Conservation (phyloP, 108 stramenopile genomes). For the Hondaea fermentalgiana region DNA sequence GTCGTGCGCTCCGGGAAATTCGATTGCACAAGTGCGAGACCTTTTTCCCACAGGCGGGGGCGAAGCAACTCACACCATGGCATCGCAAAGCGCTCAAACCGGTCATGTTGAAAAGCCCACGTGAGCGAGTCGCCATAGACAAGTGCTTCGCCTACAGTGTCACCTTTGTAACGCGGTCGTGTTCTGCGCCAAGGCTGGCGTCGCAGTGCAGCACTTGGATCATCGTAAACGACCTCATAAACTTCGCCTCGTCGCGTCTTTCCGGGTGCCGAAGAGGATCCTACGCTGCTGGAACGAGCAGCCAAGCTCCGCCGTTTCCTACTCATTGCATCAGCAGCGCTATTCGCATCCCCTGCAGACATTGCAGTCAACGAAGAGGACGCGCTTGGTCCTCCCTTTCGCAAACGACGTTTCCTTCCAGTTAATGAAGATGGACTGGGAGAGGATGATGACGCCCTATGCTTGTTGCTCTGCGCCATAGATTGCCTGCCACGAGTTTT, state of each 20-base stretch:
- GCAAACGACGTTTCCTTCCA: too few species aligned
- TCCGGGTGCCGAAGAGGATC: neutral
- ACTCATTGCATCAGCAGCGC: too few species aligned
- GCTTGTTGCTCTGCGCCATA: too few species aligned
- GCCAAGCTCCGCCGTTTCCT: too few species aligned
- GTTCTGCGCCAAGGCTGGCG: neutral
- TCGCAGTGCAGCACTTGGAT: neutral
- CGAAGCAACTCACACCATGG: neutral
- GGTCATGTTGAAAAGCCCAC: neutral
- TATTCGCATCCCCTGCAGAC: too few species aligned
- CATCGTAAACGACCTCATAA: neutral
- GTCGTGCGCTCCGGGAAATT: neutral
- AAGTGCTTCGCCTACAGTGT: neutral
- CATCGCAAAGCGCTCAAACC: neutral
- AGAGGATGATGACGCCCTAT: too few species aligned
- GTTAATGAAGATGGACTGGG: too few species aligned
- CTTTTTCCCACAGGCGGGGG: neutral
- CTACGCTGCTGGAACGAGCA: neutral
- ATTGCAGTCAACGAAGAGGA: too few species aligned
- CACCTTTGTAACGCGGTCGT: neutral
- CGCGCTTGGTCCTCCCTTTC: too few species aligned
- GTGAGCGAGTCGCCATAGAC: neutral
- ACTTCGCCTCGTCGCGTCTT: neutral
- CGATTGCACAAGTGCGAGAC: neutral
- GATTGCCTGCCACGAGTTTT: too few species aligned